These are phyloP conservation scores for Pseudogymnoascus sp. DNA, from an alignment of 2,329 filamentous ascomycete genomes.

Conservation along the genomic window DNA sequence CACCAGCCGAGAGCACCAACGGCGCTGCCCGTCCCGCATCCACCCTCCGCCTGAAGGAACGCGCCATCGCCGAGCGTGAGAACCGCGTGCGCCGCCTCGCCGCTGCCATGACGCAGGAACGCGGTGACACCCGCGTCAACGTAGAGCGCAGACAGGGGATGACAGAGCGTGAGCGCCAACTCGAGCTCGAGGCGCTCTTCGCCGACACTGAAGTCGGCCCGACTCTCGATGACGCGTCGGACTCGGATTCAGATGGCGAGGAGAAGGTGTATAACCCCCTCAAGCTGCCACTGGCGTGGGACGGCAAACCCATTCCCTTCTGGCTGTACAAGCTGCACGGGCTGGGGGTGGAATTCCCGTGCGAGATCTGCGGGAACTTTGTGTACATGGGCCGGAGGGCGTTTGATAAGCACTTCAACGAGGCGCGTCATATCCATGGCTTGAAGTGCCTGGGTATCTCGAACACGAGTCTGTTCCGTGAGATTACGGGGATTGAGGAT, in stretches of 20 bases:
- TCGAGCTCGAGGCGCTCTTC: constrained; percentile 84
- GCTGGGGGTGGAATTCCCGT: constrained; percentile 85
- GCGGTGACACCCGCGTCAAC: constrained; percentile 83
- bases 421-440: constrained; percentile 85
- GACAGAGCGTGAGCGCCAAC: constrained; percentile 90
- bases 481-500: constrained; percentile 88
- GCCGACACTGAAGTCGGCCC: constrained; percentile 40
- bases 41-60: constrained; percentile 62
- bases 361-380: constrained; percentile 95
- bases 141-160: constrained; percentile 95
- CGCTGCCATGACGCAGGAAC: constrained; percentile 74
- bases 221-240: constrained; percentile 39
- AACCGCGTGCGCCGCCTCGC: constrained; percentile 72
- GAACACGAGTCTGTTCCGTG: constrained; percentile 81
- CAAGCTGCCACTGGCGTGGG: constrained; percentile 92
- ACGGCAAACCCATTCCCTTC: constrained; percentile 97
- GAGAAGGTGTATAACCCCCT: constrained; percentile 95
- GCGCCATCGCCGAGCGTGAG: constrained; percentile 82
- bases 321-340: constrained; percentile 98
- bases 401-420: constrained; percentile 98
- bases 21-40: constrained; percentile 27
- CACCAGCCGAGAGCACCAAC: constrained; percentile 21
- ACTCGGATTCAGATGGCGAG: constrained; percentile 64
- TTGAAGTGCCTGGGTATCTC: constrained; percentile 90
- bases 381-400: constrained; percentile 96